Percentiles rank a stretch among this genome's conserved stretches.
Evolutionary conservation across 2,329 filamentous ascomycete genomes (phyloP).

Genomic region (Aschersonia sp.): DNA sequence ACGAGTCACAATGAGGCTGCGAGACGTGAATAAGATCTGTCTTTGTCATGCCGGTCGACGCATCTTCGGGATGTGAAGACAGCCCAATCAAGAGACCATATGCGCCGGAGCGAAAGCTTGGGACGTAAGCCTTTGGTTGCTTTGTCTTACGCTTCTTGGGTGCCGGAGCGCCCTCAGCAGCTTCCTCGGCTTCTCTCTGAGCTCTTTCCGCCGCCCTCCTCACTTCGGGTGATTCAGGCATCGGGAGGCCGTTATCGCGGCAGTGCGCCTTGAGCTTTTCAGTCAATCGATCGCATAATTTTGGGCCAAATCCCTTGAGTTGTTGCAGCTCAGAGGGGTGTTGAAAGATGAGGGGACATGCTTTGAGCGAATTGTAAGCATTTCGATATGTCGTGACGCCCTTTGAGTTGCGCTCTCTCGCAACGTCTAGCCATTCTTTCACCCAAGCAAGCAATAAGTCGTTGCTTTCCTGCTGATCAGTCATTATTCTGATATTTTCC

Average conservation of each 20-base stretch:
- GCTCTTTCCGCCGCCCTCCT: slow-evolving; percentile 21
- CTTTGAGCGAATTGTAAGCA: slow-evolving; percentile 64
- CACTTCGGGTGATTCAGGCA: slow-evolving; percentile 43
- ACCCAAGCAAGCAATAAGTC: slow-evolving; percentile 60
- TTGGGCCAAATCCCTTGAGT: slow-evolving; percentile 61
- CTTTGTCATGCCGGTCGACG: slow-evolving; percentile 46
- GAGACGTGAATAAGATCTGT: slow-evolving; percentile 52
- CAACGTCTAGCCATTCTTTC: slow-evolving; percentile 62
- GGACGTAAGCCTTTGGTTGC: slow-evolving; percentile 56
- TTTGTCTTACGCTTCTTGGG: slow-evolving; percentile 40
- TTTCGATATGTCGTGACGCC: slow-evolving; percentile 58
- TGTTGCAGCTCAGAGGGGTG: slow-evolving; percentile 62
- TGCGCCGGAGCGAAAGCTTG: slow-evolving; percentile 54
- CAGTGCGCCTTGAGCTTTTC: slow-evolving; percentile 47
- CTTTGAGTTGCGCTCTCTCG: slow-evolving; percentile 55
- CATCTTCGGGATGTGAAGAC: slow-evolving; percentile 40
- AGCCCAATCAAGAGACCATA: slow-evolving; percentile 61
- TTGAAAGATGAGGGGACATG: slow-evolving; percentile 53
- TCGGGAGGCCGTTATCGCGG: slow-evolving; percentile 49
- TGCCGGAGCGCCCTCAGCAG: slow-evolving; percentile 16
- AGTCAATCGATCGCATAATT: slow-evolving; percentile 55
- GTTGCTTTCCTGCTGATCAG: slow-evolving; percentile 41
- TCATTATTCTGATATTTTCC: slow-evolving; percentile 2
- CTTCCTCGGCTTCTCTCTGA: slow-evolving; percentile 19
- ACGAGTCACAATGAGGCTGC: slow-evolving; percentile 59